Evolutionary conservation across 2,329 filamentous ascomycete genomes (phyloP), one percentile per base, ranked within the genome.

Genomic region (Alternaria alternata): DNA sequence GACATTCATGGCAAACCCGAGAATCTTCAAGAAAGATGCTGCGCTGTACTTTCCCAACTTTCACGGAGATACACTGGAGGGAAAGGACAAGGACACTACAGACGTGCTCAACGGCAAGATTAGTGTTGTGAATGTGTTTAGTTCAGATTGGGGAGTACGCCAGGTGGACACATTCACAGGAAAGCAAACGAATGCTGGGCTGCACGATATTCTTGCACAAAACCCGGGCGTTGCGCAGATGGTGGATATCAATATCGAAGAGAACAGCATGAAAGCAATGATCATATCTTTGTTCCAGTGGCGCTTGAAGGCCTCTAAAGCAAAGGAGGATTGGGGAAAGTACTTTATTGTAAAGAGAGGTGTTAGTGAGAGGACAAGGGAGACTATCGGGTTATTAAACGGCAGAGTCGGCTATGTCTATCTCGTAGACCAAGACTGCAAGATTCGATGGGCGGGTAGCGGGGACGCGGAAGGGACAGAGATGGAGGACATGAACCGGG

Each of bases 41-140:
- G 91, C 94, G 5, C 86, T 97, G 65, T 98, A 91, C 83, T 97
- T 99, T 81, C 95, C 95, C 46, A 99, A 99, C 80, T 84, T 99
- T 59, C 87, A 86, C 76, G 95, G 95, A 46, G 84, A 87, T 68
- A 97, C 93, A 2, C 84, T 97, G 30, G 81, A 86, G 55, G 71
- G 61, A 39, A 64, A 59, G n/a, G 57, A 38, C 6, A 67, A 56
- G 43, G 88, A 96, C 79, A 97, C 94, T 2, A 97, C 94, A 7
- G 85, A 89, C 0, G 78, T 90, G 4, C 84, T 98, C 57, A 81
- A 84, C 48, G 92, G 91, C 59, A 91, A 88, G 74, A 85, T 95
- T 18, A 91, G 89, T 8, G 83, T 98, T 63, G 89, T 99, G 26
- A 89, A 87, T 75, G 81, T 98, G 52, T 96, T 94, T 78, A 93